Evolutionary conservation across 805 yeast species (phyloP), one percentile per base, ranked within the genome.

Genomic region (Schwanniomyces sp.): DNA sequence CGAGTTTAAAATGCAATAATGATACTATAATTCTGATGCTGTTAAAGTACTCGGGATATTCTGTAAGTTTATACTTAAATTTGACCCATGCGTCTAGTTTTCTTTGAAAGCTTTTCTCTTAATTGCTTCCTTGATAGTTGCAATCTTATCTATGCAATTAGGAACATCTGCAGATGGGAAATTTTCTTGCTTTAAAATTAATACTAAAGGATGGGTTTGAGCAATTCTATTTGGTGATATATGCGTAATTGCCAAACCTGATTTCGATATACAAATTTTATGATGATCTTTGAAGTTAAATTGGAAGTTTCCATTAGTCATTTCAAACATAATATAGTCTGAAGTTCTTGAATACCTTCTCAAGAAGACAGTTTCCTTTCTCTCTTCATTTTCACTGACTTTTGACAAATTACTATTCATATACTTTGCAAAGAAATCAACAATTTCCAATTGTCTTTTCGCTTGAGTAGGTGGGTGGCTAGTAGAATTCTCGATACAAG

Each of bases 241-340:
- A 57, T 90, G 90, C 25, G 95, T 88, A 16, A 92, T 78, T 40
- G 82, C 81, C 50, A 79, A 76, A 18, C 96, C 97, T 46, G 80
- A 75, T 55, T 85, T 85, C 39, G 91, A 86, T 34, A 92, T 65
- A 49, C 95, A 84, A 46, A 91, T 70, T 69, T 94, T 94, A 68
- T 87, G 91, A 62, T 94, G 99, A 69, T 94, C 98, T 64, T 86
- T 86, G 70, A 94, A 94, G 69, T 94, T 94, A 72, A 91, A 91
- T 67, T 94, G 99, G 67, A 88, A 83, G 37, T 90, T 85, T 17
- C 96, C 97, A 62, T 91, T 89, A 61, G 96, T 88, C 72, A 94
- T 71, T 65, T 90, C 92, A 72, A 94, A 94, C 95, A 91, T 87
- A 47, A 91, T 89, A 63, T 81, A 89, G 52, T 83, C 85, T 40